These are phyloP conservation scores for Oryza longistaminata DNA, from an alignment of 176 grass and related monocot genomes.

Conservation along the genomic window DNA sequence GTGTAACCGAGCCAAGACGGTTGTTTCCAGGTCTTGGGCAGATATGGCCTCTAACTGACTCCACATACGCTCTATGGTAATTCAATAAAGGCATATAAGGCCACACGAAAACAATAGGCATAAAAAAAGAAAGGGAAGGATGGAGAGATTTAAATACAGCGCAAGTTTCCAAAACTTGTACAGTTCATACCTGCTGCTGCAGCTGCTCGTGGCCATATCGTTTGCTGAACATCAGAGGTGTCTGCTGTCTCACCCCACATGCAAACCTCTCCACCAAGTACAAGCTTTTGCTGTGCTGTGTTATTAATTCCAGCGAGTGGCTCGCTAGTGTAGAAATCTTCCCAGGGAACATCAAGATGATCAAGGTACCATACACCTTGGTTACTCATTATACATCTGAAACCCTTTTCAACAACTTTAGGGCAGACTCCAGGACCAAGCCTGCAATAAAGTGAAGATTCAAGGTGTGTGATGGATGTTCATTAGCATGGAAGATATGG, in stretches of 20 bases:
- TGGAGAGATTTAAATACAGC: not conserved
- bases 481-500: not conserved
- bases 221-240: slow-evolving; percentile 83
- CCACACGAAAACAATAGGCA: not conserved
- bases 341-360: slow-evolving; percentile 93
- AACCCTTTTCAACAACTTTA: slow-evolving; percentile 78
- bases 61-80: slow-evolving; percentile 76
- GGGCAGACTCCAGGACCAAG: slow-evolving; percentile 91
- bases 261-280: slow-evolving; percentile 92
- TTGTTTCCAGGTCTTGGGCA: slow-evolving; percentile 63
- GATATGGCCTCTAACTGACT: slow-evolving; percentile 72
- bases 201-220: slow-evolving; percentile 94
- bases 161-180: not conserved
- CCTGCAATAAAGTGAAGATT: slow-evolving; percentile 43
- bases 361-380: slow-evolving; percentile 97
- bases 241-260: slow-evolving; percentile 91
- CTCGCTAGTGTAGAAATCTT: slow-evolving; percentile 73
- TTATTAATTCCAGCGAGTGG: slow-evolving; percentile 74
- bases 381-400: slow-evolving; percentile 97
- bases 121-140: not conserved
- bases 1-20: slow-evolving; percentile 60
- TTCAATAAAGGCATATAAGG: slow-evolving; percentile 7
- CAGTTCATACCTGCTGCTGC: slow-evolving; percentile 69
- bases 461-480: not conserved
- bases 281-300: slow-evolving; percentile 66